Conservation (phyloP, 495 filamentous ascomycete genomes). For the Friedmanniomyces endolithicus region DNA sequence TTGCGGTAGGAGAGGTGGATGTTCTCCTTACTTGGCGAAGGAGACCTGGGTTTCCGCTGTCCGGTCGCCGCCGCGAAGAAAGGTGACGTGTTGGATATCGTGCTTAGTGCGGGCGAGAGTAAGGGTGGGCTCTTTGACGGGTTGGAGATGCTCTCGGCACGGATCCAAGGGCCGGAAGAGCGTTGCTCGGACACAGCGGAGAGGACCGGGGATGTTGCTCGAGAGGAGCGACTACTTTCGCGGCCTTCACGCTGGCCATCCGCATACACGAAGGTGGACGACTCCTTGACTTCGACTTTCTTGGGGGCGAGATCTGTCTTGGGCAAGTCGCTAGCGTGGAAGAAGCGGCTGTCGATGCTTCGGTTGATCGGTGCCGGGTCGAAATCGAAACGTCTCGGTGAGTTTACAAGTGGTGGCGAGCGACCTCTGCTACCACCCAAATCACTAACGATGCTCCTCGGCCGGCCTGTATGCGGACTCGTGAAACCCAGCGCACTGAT, state of each 20-base stretch:
- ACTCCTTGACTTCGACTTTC: constrained; percentile 22
- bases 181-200: constrained; percentile 17
- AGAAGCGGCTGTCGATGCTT: constrained; percentile 25
- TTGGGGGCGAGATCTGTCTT: constrained; percentile 16
- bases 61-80: constrained; percentile 12
- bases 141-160: constrained; percentile 1
- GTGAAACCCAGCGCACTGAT: constrained; percentile 8
- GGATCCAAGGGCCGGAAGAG: constrained; percentile 11
- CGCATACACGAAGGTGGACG: constrained; percentile 29
- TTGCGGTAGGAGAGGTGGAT: constrained; percentile 34
- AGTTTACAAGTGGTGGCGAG: constrained; percentile 11
- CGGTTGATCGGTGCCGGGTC: not conserved
- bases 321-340: constrained; percentile 28
- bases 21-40: constrained; percentile 29
- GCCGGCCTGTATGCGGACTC: constrained; percentile 4
- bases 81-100: constrained; percentile 18
- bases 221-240: constrained; percentile 1
- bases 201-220: constrained; percentile 13
- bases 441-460: constrained; percentile 21
- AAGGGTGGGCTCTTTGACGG: constrained; percentile 14
- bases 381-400: constrained; percentile 5
- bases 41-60: constrained; percentile 17
- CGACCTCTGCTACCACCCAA: constrained; percentile 6
- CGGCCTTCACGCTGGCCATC: constrained; percentile 24
- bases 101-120: constrained; percentile 22